Percentiles rank a stretch among this genome's conserved stretches.
Evolutionary conservation across 768 basidiomycete species (phyloP).

Genomic region (Mycena galopus): DNA sequence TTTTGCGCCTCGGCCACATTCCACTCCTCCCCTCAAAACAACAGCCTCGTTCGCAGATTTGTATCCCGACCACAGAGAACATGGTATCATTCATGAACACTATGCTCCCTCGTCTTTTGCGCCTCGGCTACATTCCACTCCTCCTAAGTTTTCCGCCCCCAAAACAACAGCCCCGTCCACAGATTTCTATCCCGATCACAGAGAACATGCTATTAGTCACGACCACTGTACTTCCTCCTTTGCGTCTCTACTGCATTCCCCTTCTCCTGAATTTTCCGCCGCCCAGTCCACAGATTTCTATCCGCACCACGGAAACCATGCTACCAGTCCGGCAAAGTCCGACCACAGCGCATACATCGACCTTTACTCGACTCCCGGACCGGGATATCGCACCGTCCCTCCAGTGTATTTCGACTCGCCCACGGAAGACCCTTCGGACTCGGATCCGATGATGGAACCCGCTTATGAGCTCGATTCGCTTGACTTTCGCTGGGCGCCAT

Average conservation of each 20-base stretch:
- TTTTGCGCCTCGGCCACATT: conserved; percentile 2
- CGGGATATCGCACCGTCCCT: conserved; percentile 49
- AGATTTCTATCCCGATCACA: conserved; percentile 26
- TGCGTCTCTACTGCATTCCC: neutral
- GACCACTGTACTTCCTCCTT: conserved; percentile 31
- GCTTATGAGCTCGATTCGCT: conserved; percentile 56
- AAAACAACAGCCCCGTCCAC: neutral
- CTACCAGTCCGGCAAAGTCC: conserved; percentile 26
- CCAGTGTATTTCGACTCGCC: conserved; percentile 66
- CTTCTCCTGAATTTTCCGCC: neutral
- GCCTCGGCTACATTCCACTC: conserved; percentile 6
- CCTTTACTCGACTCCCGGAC: conserved; percentile 64
- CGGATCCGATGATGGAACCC: conserved; percentile 48
- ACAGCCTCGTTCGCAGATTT: neutral
- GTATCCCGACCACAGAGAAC: conserved; percentile 33
- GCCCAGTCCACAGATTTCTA: neutral
- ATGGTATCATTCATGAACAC: conserved; percentile 29
- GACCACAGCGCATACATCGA: conserved; percentile 17
- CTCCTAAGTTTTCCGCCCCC: neutral
- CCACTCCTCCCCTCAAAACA: neutral
- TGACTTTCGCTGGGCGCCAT: conserved; percentile 71
- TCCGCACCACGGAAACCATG: conserved; percentile 33
- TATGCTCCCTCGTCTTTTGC: neutral
- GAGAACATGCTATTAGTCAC: conserved; percentile 34
- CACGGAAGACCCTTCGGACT: conserved; percentile 62